Evolutionary conservation across 441 rosid genomes (phyloP), one percentile per base, ranked within the genome.

Genomic region (Erodium texanum): DNA sequence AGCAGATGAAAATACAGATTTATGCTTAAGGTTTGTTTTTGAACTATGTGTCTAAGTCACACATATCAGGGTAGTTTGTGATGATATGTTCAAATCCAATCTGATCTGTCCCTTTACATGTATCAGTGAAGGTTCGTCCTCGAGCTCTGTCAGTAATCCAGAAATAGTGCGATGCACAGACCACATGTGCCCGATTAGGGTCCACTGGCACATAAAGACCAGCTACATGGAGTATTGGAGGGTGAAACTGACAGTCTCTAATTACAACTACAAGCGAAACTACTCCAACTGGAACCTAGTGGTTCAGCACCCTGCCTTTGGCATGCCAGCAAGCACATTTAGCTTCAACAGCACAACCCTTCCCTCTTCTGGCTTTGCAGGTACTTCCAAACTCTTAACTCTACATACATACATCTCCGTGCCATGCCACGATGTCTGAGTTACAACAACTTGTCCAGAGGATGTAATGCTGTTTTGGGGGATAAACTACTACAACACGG

Each of bases 171-270:
- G 71, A 65, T 86, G 93, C 77, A 86, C 79, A 0, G 79, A 81
- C 68, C 90, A 86, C 65, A 83, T 80, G 85, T 86, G 90, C 76
- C 90, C 85, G 0, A 38, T 84, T 66, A 73, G 76, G 20, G 80
- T 83, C 62, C 90, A 86, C 41, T 88, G 93, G 87, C 89, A 88
- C 54, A 66, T 86, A 1, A 83, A 81, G 82, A 83, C 67, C 76
- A 84, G 77, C 58, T 88, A 86, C 43, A 24, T 73, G 43, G 75
- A 66, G 50, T 77, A 82, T 3, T 84, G 90, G 90, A 81, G 82
- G 66, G 82, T 84, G 67, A 84, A 88, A 65, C 70, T 86, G 18
- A 83, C 86, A 3, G 70, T 84, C 56, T 83, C 88, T 4, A 86
- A 82, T 78, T 82, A 80, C 65, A 83, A 86, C 56, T 81, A 82